Conservation (phyloP, 441 rosid species). For the Populus tomentosa region DNA sequence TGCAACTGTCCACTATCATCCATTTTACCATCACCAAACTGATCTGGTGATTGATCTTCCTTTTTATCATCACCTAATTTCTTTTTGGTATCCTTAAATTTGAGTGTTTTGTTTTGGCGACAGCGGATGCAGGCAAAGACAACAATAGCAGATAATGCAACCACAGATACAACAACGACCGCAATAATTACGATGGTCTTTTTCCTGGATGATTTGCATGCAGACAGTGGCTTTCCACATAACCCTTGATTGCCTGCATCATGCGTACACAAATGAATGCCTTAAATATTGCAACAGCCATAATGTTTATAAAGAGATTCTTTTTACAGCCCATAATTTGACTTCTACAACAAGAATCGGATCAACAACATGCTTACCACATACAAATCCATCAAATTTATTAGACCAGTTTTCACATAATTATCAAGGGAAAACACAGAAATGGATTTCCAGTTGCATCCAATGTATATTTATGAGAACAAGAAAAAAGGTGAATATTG, state of each 20-base stretch:
- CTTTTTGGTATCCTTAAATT: constrained; percentile 19
- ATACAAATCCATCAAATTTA: neutral
- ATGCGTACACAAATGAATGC: neutral
- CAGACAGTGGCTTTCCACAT: constrained; percentile 60
- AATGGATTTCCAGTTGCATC: neutral
- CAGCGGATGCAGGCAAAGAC: constrained; percentile 11
- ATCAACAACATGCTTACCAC: neutral
- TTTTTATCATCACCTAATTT: constrained; percentile 12
- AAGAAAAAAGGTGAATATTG: neutral
- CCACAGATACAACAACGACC: constrained; percentile 6
- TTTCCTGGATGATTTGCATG: constrained; percentile 42
- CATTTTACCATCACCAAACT: constrained; percentile 6
- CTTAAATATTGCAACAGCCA: neutral
- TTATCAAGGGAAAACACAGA: neutral
- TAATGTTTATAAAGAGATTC: neutral
- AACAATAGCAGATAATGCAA: constrained; percentile 18
- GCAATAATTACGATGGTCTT: constrained; percentile 29
- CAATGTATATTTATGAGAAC: neutral
- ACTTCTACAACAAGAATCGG: neutral
- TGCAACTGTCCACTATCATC: constrained; percentile 37
- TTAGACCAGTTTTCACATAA: neutral
- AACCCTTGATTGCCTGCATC: constrained; percentile 56
- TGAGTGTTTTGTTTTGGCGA: constrained; percentile 15
- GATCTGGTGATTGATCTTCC: constrained; percentile 18
- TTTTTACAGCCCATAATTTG: no score